Evolutionary conservation across 2,329 filamentous ascomycete genomes (phyloP).

Genomic region (Aschersonia sp.): DNA sequence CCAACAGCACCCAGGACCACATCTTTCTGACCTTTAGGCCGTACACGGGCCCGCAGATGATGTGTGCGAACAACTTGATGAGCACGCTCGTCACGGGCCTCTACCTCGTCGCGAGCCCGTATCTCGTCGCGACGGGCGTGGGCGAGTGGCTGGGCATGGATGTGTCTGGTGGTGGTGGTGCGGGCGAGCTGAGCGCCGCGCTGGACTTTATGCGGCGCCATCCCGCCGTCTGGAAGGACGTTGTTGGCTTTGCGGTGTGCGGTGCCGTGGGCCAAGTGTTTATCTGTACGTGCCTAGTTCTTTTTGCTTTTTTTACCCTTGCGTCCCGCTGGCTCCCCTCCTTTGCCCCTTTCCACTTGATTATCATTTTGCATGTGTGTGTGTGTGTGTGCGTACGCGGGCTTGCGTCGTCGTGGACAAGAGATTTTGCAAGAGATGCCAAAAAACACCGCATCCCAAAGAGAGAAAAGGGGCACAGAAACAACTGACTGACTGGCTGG

Average conservation of each 20-base stretch:
- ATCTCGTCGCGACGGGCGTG: constrained; percentile 53
- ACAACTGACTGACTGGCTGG: too few relatives aligned
- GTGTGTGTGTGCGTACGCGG: too few relatives aligned
- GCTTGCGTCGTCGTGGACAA: too few relatives aligned
- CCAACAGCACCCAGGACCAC: constrained; percentile 92
- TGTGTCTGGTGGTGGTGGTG: constrained; percentile 43
- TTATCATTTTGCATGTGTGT: too few relatives aligned
- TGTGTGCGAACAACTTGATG: constrained; percentile 93
- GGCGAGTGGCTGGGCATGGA: constrained; percentile 55
- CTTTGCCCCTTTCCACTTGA: too few relatives aligned
- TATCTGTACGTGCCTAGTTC: constrained; percentile 46
- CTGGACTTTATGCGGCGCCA: constrained; percentile 67
- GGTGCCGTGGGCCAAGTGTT: constrained; percentile 93
- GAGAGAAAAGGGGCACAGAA: too few relatives aligned
- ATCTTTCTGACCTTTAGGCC: constrained; percentile 70
- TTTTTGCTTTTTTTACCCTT: too few relatives aligned
- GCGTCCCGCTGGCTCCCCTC: too few relatives aligned
- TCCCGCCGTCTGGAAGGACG: constrained; percentile 72
- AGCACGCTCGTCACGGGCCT: constrained; percentile 59
- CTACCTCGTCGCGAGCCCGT: constrained; percentile 69
- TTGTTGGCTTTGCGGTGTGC: constrained; percentile 77
- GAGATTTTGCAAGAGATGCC: too few relatives aligned
- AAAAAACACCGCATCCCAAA: too few relatives aligned
- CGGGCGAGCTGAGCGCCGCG: constrained; percentile 69
- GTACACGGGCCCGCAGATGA: constrained; percentile 94